These are phyloP conservation scores for Prillingera fragicola DNA, from an alignment of 1,284 basidiomycete genomes.

Conservation along the genomic window DNA sequence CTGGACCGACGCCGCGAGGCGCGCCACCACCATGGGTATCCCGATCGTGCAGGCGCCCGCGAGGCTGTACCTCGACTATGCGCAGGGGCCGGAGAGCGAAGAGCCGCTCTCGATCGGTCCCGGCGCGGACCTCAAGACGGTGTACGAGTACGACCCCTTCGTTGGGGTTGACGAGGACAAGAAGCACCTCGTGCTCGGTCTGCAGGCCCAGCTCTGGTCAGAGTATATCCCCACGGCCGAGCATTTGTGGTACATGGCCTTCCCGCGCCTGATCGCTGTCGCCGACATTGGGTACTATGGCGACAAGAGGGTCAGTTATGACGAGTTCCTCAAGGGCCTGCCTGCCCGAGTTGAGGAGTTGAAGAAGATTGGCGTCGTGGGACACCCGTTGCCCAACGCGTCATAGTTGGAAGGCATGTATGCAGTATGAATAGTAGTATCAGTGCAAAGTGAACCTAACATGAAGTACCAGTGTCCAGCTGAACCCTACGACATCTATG, in stretches of 20 bases:
- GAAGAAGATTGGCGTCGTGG: slow-evolving; percentile 12
- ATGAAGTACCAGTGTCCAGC: no score
- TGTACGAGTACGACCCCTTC: slow-evolving; percentile 14
- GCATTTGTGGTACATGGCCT: slow-evolving; percentile 19
- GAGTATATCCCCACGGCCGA: slow-evolving; percentile 15
- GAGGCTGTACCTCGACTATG: slow-evolving; percentile 17
- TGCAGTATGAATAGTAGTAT: no score
- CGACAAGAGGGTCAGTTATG: slow-evolving; percentile 8
- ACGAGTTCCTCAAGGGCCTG: slow-evolving; percentile 13
- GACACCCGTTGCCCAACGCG: slow-evolving; percentile 13
- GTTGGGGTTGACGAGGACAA: slow-evolving; percentile 6
- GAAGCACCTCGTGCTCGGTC: slow-evolving; percentile 10
- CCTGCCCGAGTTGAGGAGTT: slow-evolving; percentile 12
- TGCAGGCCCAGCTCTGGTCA: slow-evolving; percentile 18
- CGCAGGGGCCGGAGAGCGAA: slow-evolving; percentile 7
- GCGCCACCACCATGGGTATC: slow-evolving; percentile 7
- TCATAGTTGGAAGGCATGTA: no score
- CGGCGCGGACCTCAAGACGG: slow-evolving; percentile 9
- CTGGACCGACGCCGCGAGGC: slow-evolving; percentile 7
- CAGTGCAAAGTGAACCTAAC: no score
- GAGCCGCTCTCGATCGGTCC: slow-evolving; percentile 12
- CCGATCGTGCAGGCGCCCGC: slow-evolving; percentile 11
- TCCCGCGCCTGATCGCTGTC: slow-evolving; percentile 17
- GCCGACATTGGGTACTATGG: slow-evolving; percentile 17
- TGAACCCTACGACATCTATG: no score